Conservation (phyloP, 2,329 filamentous ascomycete species). For the Colletotrichum falcatum region DNA sequence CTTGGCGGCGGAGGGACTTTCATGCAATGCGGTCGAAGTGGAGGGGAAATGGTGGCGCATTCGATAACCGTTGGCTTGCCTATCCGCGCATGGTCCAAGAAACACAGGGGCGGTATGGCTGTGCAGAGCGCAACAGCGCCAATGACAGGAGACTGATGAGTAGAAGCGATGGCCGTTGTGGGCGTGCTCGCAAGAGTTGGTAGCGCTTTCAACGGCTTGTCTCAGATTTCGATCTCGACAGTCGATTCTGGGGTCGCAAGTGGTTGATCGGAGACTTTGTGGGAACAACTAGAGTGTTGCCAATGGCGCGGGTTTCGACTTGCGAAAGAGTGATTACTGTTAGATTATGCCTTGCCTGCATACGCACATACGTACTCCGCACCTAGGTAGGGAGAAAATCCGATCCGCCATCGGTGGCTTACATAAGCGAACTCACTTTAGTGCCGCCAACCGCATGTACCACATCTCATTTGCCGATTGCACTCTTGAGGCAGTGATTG, state of each 20-base stretch:
- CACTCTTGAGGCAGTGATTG: not conserved
- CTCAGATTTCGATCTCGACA: conserved; percentile 10
- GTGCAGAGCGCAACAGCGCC: conserved; percentile 16
- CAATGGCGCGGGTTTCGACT: not conserved
- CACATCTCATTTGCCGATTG: not conserved
- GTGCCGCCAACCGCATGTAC: too few relatives aligned
- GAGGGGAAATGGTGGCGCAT: conserved; percentile 9
- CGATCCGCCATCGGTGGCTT: not conserved
- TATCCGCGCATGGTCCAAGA: not conserved
- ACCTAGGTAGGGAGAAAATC: not conserved
- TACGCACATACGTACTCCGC: too few relatives aligned
- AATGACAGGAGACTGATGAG: conserved; percentile 2
- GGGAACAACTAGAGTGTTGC: not conserved
- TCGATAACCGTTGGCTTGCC: not conserved
- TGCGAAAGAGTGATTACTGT: not conserved
- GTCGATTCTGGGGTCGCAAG: conserved; percentile 1
- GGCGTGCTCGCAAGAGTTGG: conserved; percentile 3
- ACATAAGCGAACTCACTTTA: not conserved
- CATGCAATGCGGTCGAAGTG: conserved; percentile 14
- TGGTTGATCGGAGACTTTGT: not conserved
- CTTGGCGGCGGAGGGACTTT: conserved; percentile 27
- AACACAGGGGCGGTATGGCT: conserved; percentile 13
- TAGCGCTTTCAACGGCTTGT: conserved; percentile 25
- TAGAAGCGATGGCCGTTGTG: not conserved
- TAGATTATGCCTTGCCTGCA: not conserved